phyloP scores from a whole-genome alignment of 306 rosid genomes.

The Purshia tridentata region DNA sequence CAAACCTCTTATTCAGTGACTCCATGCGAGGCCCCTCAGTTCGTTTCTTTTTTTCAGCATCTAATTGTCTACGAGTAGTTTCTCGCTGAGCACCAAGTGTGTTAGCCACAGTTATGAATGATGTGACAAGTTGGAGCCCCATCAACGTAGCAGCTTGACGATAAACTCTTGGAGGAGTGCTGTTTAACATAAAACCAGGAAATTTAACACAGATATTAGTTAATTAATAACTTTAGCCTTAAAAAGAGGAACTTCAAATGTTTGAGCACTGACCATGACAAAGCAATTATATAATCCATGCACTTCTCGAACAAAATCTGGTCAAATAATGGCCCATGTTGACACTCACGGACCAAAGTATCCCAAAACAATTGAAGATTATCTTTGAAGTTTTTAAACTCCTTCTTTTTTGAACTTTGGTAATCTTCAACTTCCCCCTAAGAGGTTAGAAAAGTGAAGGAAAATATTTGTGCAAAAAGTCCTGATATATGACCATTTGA shows the following conservation, averaged over 20 bases:
- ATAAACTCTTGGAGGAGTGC: slow-evolving; percentile 98
- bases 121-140: slow-evolving; percentile 94
- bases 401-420: slow-evolving; percentile 90
- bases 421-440: slow-evolving; percentile 91
- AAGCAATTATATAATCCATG: slow-evolving; percentile 93
- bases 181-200: slow-evolving; percentile 35
- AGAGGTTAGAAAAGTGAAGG: slow-evolving; percentile 36
- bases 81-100: slow-evolving; percentile 87
- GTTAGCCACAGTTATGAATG: slow-evolving; percentile 79
- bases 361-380: slow-evolving; percentile 90
- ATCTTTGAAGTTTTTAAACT: slow-evolving; percentile 79
- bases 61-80: slow-evolving; percentile 93
- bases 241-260: slow-evolving; percentile 20
- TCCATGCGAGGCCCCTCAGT: slow-evolving; percentile 91
- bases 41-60: slow-evolving; percentile 93
- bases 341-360: slow-evolving; percentile 76
- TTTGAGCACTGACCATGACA: slow-evolving; percentile 75
- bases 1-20: slow-evolving; percentile 80
- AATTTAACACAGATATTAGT: slow-evolving; percentile 18
- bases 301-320: slow-evolving; percentile 93
- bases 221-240: slow-evolving; percentile 11
- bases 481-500: neutral
- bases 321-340: slow-evolving; percentile 91
- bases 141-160: slow-evolving; percentile 90
- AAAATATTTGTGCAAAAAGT: slow-evolving; percentile 21